phyloP scores from a whole-genome alignment of 2,329 filamentous ascomycete genomes.

The Thielaviopsis musarum region DNA sequence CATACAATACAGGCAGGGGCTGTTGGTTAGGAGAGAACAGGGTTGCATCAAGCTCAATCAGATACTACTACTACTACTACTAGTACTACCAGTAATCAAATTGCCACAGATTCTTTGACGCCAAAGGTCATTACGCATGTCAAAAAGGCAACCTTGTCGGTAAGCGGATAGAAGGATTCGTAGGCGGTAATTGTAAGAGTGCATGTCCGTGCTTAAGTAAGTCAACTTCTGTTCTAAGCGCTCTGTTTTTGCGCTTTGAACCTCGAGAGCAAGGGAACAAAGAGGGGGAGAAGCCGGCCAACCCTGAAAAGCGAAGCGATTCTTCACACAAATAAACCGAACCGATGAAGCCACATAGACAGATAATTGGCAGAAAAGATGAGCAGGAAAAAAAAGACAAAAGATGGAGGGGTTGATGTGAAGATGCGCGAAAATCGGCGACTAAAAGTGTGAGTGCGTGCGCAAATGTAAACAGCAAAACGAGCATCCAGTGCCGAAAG shows the following conservation, averaged over 20 bases:
- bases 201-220: not conserved
- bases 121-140: not conserved
- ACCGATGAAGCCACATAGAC: not conserved
- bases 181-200: not conserved
- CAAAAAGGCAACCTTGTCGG: not conserved
- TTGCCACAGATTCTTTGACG: not conserved
- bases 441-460: too few relatives aligned
- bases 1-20: not conserved
- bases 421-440: not conserved
- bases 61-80: too few relatives aligned
- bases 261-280: not conserved
- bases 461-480: too few relatives aligned
- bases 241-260: not conserved
- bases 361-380: not conserved
- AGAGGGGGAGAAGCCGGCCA: not conserved
- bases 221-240: too few relatives aligned
- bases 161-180: not conserved
- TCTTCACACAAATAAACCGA: not conserved
- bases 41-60: not conserved
- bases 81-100: not conserved
- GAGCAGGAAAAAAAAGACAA: not conserved
- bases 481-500: too few relatives aligned
- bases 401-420: not conserved
- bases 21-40: not conserved
- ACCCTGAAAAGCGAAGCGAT: not conserved